Percentiles rank a stretch among this genome's conserved stretches.
Evolutionary conservation across 2,329 filamentous ascomycete species (phyloP).

Genomic region (Colletotrichum trifolii): DNA sequence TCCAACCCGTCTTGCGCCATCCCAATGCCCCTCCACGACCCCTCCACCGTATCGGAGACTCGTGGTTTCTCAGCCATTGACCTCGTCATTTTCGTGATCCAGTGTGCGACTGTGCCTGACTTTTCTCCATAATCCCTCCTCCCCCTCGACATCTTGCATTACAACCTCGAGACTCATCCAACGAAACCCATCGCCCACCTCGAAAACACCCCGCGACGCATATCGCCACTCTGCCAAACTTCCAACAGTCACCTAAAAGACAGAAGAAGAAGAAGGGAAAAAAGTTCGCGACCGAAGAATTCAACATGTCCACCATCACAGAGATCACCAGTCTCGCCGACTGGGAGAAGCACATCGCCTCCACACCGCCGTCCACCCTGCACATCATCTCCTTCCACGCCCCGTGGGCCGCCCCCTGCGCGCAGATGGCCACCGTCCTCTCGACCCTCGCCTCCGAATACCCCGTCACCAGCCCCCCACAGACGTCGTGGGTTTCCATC

Average conservation of each 20-base stretch:
- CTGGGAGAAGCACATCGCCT: conserved; percentile 76
- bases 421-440: conserved; percentile 91
- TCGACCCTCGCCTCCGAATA: conserved; percentile 88
- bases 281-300: conserved; percentile 23
- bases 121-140: conserved; percentile 15
- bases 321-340: conserved; percentile 80
- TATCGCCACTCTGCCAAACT: too few relatives aligned
- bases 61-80: conserved; percentile 34
- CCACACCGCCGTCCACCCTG: conserved; percentile 76
- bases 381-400: conserved; percentile 94
- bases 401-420: conserved; percentile 95
- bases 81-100: conserved; percentile 32
- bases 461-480: conserved; percentile 71
- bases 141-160: not conserved
- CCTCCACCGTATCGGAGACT: conserved; percentile 29
- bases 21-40: conserved; percentile 29
- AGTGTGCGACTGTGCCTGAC: conserved; percentile 4
- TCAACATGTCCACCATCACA: conserved; percentile 77
- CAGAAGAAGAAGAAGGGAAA: not conserved
- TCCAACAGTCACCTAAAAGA: not conserved
- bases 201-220: not conserved
- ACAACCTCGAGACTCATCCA: conserved; percentile 11
- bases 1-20: conserved; percentile 24
- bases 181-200: conserved; percentile 1
- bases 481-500: conserved; percentile 86